Percentiles rank a stretch among this genome's conserved stretches.
Evolutionary conservation across 495 filamentous ascomycete genomes (phyloP).

Genomic region (Tuber magnatum): DNA sequence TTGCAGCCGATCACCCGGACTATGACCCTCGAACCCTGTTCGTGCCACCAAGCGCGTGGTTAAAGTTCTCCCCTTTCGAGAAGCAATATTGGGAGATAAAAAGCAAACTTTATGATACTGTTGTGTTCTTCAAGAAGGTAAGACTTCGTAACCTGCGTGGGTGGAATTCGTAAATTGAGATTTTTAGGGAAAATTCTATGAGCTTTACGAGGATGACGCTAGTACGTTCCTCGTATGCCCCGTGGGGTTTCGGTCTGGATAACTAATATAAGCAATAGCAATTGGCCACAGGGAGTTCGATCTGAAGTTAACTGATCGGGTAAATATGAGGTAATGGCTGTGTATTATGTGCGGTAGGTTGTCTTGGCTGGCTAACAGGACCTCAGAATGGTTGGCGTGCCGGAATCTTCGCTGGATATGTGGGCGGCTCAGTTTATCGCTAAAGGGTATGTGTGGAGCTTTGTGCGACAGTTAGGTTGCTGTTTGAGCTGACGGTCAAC

Average conservation of each 20-base stretch:
- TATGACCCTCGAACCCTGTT: slow-evolving; percentile 88
- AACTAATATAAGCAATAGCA: slow-evolving; percentile 35
- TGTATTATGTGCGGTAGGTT: not conserved
- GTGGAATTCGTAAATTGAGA: not conserved
- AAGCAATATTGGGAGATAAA: slow-evolving; percentile 99
- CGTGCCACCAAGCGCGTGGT: slow-evolving; percentile 70
- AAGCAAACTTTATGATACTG: slow-evolving; percentile 91
- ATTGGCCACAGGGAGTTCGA: slow-evolving; percentile 97
- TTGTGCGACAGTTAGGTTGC: not conserved
- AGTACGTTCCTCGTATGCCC: slow-evolving; percentile 38
- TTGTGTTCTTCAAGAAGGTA: slow-evolving; percentile 95
- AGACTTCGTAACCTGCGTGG: not conserved
- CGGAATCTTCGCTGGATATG: slow-evolving; percentile 84
- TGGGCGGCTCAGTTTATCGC: slow-evolving; percentile 41
- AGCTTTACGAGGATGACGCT: slow-evolving; percentile 96
- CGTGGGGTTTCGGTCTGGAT: not conserved
- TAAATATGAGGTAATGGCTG: slow-evolving; percentile 72
- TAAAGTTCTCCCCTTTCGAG: slow-evolving; percentile 83
- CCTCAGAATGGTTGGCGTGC: slow-evolving; percentile 72
- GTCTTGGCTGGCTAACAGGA: slow-evolving; percentile 70
- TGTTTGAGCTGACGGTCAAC: not conserved
- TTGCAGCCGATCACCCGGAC: slow-evolving; percentile 61
- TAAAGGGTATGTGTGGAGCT: slow-evolving; percentile 24
- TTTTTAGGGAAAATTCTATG: slow-evolving; percentile 84
- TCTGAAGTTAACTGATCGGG: slow-evolving; percentile 91